These are phyloP conservation scores for Citrus glauca DNA, from an alignment of 345 rosid genomes.

Conservation along the genomic window DNA sequence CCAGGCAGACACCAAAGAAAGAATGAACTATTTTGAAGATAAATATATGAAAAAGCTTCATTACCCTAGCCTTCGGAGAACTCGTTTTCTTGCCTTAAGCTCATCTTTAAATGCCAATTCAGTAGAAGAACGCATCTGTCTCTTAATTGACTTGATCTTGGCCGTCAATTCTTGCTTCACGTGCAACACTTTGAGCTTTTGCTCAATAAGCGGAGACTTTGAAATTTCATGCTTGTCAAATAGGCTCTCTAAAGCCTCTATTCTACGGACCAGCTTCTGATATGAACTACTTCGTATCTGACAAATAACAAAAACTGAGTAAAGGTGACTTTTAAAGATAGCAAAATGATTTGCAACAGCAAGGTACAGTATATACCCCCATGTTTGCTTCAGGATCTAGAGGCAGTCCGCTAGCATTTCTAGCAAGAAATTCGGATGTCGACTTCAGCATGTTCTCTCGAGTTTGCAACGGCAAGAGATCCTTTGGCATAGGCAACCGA, in stretches of 20 bases:
- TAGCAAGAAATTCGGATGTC: conserved; percentile 71
- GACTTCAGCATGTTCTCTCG: conserved; percentile 87
- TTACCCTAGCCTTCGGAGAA: conserved; percentile 94
- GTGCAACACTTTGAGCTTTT: conserved; percentile 75
- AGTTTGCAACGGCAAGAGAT: conserved; percentile 80
- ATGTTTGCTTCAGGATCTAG: conserved; percentile 85
- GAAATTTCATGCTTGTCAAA: conserved; percentile 88
- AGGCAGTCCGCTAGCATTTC: conserved; percentile 72
- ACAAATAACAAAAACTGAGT: conserved; percentile 12
- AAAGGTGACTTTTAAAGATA: background rate
- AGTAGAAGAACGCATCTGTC: conserved; percentile 65
- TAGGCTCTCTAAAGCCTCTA: conserved; percentile 82
- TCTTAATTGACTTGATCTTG: conserved; percentile 79
- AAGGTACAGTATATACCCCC: conserved; percentile 45
- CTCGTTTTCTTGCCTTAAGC: conserved; percentile 93
- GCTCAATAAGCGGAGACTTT: conserved; percentile 76
- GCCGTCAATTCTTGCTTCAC: conserved; percentile 72
- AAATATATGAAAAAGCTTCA: background rate
- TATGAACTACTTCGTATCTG: conserved; percentile 80
- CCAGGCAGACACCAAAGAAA: background rate
- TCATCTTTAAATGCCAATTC: conserved; percentile 94
- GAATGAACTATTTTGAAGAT: background rate
- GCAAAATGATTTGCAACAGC: background rate
- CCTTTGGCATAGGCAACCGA: conserved; percentile 67
- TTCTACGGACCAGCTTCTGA: conserved; percentile 67